phyloP scores from a whole-genome alignment of 768 basidiomycete species.

The Dioszegia crocea region DNA sequence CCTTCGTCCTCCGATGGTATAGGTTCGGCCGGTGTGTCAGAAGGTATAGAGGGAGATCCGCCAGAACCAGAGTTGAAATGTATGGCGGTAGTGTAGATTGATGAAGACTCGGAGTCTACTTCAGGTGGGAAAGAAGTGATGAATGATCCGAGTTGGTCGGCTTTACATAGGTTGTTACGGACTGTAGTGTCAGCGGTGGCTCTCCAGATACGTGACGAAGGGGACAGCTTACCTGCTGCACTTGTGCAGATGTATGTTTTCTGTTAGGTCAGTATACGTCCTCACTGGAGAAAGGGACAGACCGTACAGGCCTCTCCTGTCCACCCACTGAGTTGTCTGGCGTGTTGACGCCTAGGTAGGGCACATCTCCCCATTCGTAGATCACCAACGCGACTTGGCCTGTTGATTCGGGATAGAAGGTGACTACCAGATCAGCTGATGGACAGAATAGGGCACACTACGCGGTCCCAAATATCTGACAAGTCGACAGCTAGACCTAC shows the following conservation, averaged over 20 bases:
- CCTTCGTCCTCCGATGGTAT: too few species aligned
- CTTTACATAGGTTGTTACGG: constrained; percentile 64
- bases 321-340: constrained; percentile 42
- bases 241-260: constrained; percentile 92
- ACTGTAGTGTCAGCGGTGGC: constrained; percentile 55
- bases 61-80: constrained; percentile 54
- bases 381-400: constrained; percentile 92
- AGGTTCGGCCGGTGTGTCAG: too few species aligned
- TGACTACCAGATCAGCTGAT: constrained; percentile 53
- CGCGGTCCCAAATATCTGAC: too few species aligned
- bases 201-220: too few species aligned
- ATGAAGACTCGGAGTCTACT: constrained; percentile 64
- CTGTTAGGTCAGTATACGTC: constrained; percentile 53
- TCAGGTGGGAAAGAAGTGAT: constrained; percentile 71
- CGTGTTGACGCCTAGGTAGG: constrained; percentile 64
- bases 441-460: too few species aligned
- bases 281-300: neutral
- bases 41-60: too few species aligned
- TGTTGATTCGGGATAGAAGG: constrained; percentile 69
- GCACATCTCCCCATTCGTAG: constrained; percentile 89
- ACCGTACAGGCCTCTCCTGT: constrained; percentile 28
- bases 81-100: constrained; percentile 82
- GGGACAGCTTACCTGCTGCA: constrained; percentile 41
- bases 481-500: constrained; percentile 33
- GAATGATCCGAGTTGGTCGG: constrained; percentile 75